Percentiles rank a stretch among this genome's conserved stretches.
These are phyloP conservation scores for Trichoderma guizhouense DNA, from an alignment of 2,329 filamentous ascomycete genomes.

Conservation along the genomic window DNA sequence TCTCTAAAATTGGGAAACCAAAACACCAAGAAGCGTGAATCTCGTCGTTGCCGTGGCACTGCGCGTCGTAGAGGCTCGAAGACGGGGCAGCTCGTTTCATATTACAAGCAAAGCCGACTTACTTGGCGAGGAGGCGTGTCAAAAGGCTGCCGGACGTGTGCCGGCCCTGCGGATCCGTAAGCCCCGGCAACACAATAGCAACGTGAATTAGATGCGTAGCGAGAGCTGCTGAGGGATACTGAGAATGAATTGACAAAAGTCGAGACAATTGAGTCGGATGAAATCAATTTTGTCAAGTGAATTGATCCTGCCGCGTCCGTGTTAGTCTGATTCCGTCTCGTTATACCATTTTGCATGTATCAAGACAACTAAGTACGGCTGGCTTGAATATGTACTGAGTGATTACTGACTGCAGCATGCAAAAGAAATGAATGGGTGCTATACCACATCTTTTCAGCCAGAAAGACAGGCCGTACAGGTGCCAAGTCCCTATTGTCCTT, in stretches of 20 bases:
- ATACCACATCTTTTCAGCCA: not conserved
- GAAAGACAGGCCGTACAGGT: not conserved
- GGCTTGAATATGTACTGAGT: not conserved
- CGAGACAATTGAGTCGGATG: not conserved
- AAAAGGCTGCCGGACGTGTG: not conserved
- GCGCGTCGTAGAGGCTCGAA: not conserved
- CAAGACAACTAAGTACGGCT: not conserved
- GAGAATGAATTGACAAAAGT: not conserved
- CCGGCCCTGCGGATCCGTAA: constrained; percentile 1
- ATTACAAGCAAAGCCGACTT: not conserved
- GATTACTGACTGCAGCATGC: not conserved
- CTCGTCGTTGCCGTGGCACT: not conserved
- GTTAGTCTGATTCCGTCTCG: not conserved
- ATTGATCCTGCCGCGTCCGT: not conserved
- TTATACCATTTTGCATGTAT: not conserved
- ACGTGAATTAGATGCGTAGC: not conserved
- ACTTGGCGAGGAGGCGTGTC: not conserved
- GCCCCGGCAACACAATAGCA: not conserved
- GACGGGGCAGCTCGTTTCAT: not conserved
- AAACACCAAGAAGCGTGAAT: not conserved
- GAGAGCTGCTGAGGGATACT: not conserved
- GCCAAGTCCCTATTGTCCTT: not conserved
- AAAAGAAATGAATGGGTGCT: not conserved
- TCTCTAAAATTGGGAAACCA: not conserved
- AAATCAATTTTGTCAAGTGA: not conserved